Conservation (phyloP, 2,329 filamentous ascomycete genomes). For the Hypoxylon sp. region DNA sequence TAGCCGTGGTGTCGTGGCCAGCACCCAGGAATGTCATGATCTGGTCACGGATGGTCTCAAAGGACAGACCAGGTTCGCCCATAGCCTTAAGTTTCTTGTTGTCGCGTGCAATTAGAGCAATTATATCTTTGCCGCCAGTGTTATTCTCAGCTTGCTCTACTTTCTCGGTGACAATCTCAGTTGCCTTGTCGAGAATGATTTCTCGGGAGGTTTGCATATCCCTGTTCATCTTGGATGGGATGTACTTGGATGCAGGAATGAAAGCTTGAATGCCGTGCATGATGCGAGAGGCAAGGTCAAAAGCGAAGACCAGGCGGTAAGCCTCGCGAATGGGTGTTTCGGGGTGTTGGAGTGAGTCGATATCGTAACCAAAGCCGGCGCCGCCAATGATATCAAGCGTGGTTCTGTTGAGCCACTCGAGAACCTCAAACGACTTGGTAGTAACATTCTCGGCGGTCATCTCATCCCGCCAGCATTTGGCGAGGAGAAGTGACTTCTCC, state of each 20-base stretch:
- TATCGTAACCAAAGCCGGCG: constrained; percentile 60
- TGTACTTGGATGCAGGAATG: constrained; percentile 57
- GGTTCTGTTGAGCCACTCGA: constrained; percentile 61
- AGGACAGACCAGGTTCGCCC: constrained; percentile 56
- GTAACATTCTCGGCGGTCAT: constrained; percentile 51
- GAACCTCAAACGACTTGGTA: constrained; percentile 55
- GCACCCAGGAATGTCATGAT: constrained; percentile 60
- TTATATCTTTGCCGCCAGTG: constrained; percentile 56
- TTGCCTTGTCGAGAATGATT: constrained; percentile 57
- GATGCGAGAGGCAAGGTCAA: constrained; percentile 56
- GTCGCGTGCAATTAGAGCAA: constrained; percentile 59
- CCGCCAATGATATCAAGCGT: constrained; percentile 62
- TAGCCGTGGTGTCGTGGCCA: constrained; percentile 62
- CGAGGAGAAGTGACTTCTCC: constrained; percentile 60
- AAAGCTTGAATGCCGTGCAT: constrained; percentile 61
- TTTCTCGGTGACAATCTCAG: constrained; percentile 56
- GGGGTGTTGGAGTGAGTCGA: constrained; percentile 58
- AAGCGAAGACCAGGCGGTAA: constrained; percentile 61
- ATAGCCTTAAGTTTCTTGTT: constrained; percentile 58
- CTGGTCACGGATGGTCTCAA: constrained; percentile 57
- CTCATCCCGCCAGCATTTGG: constrained; percentile 59
- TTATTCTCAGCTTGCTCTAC: constrained; percentile 54
- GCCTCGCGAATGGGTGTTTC: constrained; percentile 57
- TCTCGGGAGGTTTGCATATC: constrained; percentile 55
- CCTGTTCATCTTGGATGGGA: constrained; percentile 58